Conservation (phyloP, 768 basidiomycete genomes). For the Flagelloscypha sp. region DNA sequence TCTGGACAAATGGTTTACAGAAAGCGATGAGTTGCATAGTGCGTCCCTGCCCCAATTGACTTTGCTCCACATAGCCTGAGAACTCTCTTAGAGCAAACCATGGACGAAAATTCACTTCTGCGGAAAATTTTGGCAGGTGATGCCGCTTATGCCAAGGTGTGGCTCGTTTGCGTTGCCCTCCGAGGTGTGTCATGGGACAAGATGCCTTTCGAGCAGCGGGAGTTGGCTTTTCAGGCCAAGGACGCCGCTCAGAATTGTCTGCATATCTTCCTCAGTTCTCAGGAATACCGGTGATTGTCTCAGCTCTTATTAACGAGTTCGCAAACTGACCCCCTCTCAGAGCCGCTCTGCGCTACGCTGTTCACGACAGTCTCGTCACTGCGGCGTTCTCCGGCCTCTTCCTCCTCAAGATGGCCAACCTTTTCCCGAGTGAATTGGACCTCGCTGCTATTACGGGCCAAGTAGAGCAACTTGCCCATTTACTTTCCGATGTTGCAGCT, state of each 20-base stretch:
- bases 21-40: constrained; percentile 83
- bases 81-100: constrained; percentile 48
- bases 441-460: constrained; percentile 67
- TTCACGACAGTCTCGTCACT: constrained; percentile 88
- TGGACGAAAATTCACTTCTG: constrained; percentile 80
- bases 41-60: constrained; percentile 18
- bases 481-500: constrained; percentile 88
- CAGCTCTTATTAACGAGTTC: constrained; percentile 1
- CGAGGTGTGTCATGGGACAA: constrained; percentile 93
- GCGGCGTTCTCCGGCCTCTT: constrained; percentile 89
- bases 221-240: constrained; percentile 91
- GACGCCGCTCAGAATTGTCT: constrained; percentile 85
- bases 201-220: constrained; percentile 91
- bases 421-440: constrained; percentile 83
- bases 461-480: constrained; percentile 84
- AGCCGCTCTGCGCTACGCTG: constrained; percentile 85
- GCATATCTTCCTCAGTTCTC: constrained; percentile 73
- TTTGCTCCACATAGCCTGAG: not conserved
- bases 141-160: constrained; percentile 87
- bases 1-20: constrained; percentile 85
- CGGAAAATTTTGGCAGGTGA: constrained; percentile 85
- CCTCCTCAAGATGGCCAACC: constrained; percentile 88
- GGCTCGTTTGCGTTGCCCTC: constrained; percentile 89
- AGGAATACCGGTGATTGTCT: constrained; percentile 63
- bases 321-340: constrained; percentile 27